These are phyloP conservation scores for Begonia masoniana DNA, from an alignment of 306 rosid genomes.

Conservation along the genomic window DNA sequence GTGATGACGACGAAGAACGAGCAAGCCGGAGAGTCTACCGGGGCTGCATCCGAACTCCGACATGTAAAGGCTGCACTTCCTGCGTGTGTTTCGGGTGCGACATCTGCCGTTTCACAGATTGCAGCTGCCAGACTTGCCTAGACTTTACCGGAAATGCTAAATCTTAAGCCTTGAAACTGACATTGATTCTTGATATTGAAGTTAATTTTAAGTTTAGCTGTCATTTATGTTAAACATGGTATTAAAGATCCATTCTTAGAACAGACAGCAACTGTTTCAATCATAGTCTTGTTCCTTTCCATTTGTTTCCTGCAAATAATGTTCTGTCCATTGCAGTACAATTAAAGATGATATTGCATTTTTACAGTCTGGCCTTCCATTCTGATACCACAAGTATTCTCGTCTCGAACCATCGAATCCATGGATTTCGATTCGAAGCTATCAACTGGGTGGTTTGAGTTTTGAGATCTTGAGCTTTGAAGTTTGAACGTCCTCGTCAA, in stretches of 20 bases:
- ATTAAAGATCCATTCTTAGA: not conserved
- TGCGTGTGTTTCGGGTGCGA: slow-evolving; percentile 38
- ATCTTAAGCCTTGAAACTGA: slow-evolving; percentile 16
- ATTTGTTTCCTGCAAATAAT: too few species aligned
- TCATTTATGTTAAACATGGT: too few species aligned
- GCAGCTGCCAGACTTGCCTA: slow-evolving; percentile 28
- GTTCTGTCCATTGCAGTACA: too few species aligned
- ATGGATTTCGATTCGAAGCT: slow-evolving; percentile 11
- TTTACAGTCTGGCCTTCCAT: too few species aligned
- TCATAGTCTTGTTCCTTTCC: too few species aligned
- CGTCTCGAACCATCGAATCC: not conserved
- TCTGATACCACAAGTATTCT: not conserved
- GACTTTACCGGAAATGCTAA: slow-evolving; percentile 36
- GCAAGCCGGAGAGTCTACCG: slow-evolving; percentile 12
- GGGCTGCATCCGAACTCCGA: slow-evolving; percentile 20
- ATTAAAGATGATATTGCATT: too few species aligned
- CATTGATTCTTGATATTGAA: not conserved
- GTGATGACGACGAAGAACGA: slow-evolving; percentile 24
- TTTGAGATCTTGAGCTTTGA: slow-evolving; percentile 8
- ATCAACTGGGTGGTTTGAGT: slow-evolving; percentile 12
- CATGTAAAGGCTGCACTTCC: slow-evolving; percentile 27
- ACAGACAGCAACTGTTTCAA: too few species aligned
- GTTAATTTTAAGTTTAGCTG: not conserved
- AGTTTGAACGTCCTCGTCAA: slow-evolving; percentile 17
- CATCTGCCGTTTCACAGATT: slow-evolving; percentile 39